Conservation (phyloP, 345 rosid species). For the Salix dunnii region DNA sequence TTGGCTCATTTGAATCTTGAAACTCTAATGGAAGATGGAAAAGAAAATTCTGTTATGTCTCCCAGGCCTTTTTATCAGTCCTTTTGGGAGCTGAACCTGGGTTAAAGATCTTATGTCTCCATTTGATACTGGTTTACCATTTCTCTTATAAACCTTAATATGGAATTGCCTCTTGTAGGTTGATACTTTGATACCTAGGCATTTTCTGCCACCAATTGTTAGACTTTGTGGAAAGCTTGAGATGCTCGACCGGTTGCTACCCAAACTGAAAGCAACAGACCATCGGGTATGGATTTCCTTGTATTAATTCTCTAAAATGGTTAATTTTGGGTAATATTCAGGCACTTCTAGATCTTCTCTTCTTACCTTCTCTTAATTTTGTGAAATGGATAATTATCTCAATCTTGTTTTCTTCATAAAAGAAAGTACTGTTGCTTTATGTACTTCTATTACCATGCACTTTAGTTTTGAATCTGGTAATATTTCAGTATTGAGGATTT, state of each 20-base stretch:
- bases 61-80: not conserved
- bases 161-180: constrained; percentile 45
- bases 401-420: not conserved
- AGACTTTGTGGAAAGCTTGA: constrained; percentile 96
- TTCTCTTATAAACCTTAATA: not conserved
- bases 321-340: not conserved
- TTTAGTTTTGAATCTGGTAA: not conserved
- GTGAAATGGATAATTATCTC: not conserved
- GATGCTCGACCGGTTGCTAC: constrained; percentile 87
- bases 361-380: not conserved
- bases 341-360: not conserved
- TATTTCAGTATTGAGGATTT: not conserved
- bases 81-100: not conserved
- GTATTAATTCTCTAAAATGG: not conserved
- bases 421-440: not conserved
- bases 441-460: not conserved
- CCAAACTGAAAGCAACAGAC: constrained; percentile 85
- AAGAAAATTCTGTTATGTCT: not conserved
- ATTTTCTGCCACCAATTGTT: constrained; percentile 73
- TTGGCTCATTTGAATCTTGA: constrained; percentile 5
- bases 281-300: constrained; percentile 64
- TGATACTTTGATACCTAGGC: constrained; percentile 63
- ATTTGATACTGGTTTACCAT: not conserved
- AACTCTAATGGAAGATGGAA: constrained; percentile 1
- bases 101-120: not conserved